A percentile compares a stretch with the other conserved stretches of the same genome.
These are phyloP conservation scores for Penstemon davidsonii DNA, from an alignment of 257 asterid species.

Conservation along the genomic window DNA sequence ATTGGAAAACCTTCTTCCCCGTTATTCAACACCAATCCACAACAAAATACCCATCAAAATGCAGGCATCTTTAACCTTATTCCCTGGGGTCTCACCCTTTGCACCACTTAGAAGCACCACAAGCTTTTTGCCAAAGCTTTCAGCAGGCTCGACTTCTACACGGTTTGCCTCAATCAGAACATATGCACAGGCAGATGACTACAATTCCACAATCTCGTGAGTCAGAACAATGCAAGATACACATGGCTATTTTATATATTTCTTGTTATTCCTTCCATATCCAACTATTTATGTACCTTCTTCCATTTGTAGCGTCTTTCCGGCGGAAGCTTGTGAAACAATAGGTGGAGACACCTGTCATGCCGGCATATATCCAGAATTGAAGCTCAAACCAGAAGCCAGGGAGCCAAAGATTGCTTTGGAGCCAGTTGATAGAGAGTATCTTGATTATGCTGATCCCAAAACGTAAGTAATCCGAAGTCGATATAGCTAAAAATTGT, in stretches of 20 bases:
- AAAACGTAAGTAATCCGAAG: conserved; percentile 41
- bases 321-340: conserved; percentile 70
- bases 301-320: conserved; percentile 46
- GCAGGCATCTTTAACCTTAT: conserved; percentile 34
- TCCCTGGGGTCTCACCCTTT: conserved; percentile 5
- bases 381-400: conserved; percentile 39
- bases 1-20: not conserved
- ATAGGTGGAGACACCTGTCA: conserved; percentile 59
- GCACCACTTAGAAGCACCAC: conserved; percentile 22
- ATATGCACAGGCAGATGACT: conserved; percentile 34
- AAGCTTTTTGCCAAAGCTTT: conserved; percentile 19
- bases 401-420: conserved; percentile 15
- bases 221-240: not conserved
- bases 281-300: conserved; percentile 1
- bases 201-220: conserved; percentile 44
- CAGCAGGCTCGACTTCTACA: conserved; percentile 4
- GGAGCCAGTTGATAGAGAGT: conserved; percentile 57
- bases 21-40: not conserved
- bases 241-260: not conserved
- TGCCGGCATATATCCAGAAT: conserved; percentile 51
- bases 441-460: conserved; percentile 48
- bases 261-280: not conserved
- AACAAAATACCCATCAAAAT: conserved; percentile 24
- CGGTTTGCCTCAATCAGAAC: conserved; percentile 31
- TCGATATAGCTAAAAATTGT: too few relatives aligned